Conservation (phyloP, 1,284 basidiomycete species). For the Calocybe gambosa region DNA sequence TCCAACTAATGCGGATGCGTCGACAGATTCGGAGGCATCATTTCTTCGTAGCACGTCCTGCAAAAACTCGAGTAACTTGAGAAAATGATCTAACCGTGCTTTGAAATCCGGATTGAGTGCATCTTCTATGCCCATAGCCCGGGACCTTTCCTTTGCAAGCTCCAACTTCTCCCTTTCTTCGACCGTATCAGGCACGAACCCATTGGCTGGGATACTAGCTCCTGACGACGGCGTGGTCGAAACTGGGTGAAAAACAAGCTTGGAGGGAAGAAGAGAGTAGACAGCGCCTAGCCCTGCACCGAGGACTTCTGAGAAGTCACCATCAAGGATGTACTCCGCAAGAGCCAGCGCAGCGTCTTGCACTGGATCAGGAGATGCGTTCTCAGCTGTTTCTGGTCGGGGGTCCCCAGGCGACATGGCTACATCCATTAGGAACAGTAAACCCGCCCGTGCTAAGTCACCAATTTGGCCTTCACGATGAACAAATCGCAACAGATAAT, state of each 20-base stretch:
- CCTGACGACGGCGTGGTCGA: slow-evolving; percentile 33
- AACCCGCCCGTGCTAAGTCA: slow-evolving; percentile 88
- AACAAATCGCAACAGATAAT: slow-evolving; percentile 91
- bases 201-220: slow-evolving; percentile 65
- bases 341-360: slow-evolving; percentile 80
- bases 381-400: slow-evolving; percentile 29
- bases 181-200: slow-evolving; percentile 39
- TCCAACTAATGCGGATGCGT: slow-evolving; percentile 61
- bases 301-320: slow-evolving; percentile 94
- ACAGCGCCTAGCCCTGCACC: slow-evolving; percentile 92
- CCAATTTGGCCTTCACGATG: slow-evolving; percentile 93
- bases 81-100: slow-evolving; percentile 77
- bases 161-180: slow-evolving; percentile 51
- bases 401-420: slow-evolving; percentile 75
- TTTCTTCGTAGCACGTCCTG: slow-evolving; percentile 82
- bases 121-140: slow-evolving; percentile 64
- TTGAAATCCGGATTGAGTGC: slow-evolving; percentile 76
- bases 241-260: slow-evolving; percentile 63
- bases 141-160: slow-evolving; percentile 46
- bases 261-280: slow-evolving; percentile 87
- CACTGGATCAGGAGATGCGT: slow-evolving; percentile 52
- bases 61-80: slow-evolving; percentile 87
- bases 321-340: slow-evolving; percentile 90
- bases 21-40: slow-evolving; percentile 39
- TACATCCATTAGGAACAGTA: slow-evolving; percentile 91